Conservation (phyloP, 208 protist genomes). For the Lotmaria passim region DNA sequence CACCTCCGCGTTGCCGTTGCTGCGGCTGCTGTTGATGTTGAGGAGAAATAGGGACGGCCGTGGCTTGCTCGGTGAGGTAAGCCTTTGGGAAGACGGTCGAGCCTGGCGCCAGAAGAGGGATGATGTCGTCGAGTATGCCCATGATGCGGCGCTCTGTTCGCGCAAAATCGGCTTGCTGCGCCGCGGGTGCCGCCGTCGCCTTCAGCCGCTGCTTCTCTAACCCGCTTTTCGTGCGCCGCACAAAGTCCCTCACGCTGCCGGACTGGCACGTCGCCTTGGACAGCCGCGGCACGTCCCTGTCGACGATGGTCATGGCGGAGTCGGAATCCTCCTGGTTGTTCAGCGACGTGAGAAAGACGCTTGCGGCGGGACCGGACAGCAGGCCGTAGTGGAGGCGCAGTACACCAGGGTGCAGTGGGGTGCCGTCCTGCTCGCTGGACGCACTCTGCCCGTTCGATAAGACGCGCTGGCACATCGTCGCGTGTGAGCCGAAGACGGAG, state of each 20-base stretch:
- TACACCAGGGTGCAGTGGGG: constrained; percentile 13
- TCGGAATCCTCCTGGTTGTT: constrained; percentile 27
- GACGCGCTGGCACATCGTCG: constrained; percentile 18
- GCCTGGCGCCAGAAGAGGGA: constrained; percentile 17
- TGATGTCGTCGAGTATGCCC: constrained; percentile 38
- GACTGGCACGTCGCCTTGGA: constrained; percentile 27
- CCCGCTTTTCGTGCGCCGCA: constrained; percentile 21
- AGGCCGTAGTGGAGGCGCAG: constrained; percentile 19
- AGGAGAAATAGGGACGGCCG: no score
- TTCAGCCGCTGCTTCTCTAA: constrained; percentile 27
- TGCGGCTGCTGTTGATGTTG: background rate
- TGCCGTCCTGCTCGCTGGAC: background rate
- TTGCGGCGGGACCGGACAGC: constrained; percentile 22
- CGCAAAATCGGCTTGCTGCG: constrained; percentile 1
- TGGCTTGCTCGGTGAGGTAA: constrained; percentile 18
- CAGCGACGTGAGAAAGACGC: constrained; percentile 35
- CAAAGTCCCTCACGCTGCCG: constrained; percentile 39
- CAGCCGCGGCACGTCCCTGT: constrained; percentile 1
- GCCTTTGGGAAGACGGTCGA: constrained; percentile 14
- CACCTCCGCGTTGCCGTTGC: background rate
- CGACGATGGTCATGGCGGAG: constrained; percentile 13
- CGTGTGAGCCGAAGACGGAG: constrained; percentile 40
- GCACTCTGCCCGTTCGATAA: constrained; percentile 5
- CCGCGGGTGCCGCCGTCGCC: constrained; percentile 1
- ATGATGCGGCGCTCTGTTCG: constrained; percentile 23